Evolutionary conservation across 1,284 basidiomycete genomes (phyloP), one percentile per base, ranked within the genome.

Genomic region (Rhodofomes roseus): DNA sequence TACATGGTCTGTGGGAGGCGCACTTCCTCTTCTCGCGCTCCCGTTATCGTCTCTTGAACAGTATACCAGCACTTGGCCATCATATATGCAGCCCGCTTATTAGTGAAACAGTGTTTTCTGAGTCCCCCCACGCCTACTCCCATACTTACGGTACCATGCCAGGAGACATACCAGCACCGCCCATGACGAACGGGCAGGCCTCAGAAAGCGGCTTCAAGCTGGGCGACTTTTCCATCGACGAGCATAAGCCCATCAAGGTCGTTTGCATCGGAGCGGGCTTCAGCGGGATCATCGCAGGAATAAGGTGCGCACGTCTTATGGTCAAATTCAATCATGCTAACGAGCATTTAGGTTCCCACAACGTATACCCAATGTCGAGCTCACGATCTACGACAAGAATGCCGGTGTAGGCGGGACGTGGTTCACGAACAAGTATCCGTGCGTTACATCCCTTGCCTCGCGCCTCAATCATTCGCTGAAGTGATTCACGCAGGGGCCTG

Each of bases 301-400:
- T 86, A 51, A 75, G 83, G 77, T 80, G 11, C 4, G 31, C 31
- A 34, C 11, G 31, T 11, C 4, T 11, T 34, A 5, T 34, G 31
- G 11, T 4, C 31, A 4, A 34, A 34, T 34, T 4, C 4, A 4
- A 34, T 34, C 11, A 11, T 11, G 31, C 22, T 36, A 16, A 20
- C 34, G n/a, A 14, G 31, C 40, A 5, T 36, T 0, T 23, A 84
- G 84, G 36, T 81, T 86, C 61, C 74, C 78, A 6, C 85, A 86
- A 70, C 75, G 74, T 52, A 74, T 86, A 16, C 75, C 77, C 50
- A 85, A 86, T 59, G 64, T 85, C 7, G 73, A 84, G 23, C 65
- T 87, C 8, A 79, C 77, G 1, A 80, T 87, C n/a, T 87, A 86
- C 64, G 85, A 88, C 54, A 81, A 82, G 62, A 80, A 81, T 59